Evolutionary conservation across 1,139 yeast genomes (phyloP).

Genomic region (Pichia sp.): DNA sequence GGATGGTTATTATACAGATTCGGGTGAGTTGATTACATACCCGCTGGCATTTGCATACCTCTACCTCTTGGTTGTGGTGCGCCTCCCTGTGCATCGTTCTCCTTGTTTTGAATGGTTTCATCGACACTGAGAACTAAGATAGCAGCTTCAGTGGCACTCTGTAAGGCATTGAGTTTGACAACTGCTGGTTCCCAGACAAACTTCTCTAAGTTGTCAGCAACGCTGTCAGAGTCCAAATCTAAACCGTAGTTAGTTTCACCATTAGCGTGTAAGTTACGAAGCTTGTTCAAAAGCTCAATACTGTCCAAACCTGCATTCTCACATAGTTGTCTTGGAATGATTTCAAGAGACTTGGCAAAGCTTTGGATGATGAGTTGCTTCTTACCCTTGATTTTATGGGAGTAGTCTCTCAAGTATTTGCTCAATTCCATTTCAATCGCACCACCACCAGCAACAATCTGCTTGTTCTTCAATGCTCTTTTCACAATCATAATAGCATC

Average conservation of each 20-base stretch:
- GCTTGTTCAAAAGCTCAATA: conserved; percentile 79
- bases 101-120: conserved; percentile 87
- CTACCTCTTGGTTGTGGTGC: conserved; percentile 63
- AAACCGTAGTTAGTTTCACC: conserved; percentile 92
- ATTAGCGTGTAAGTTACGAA: conserved; percentile 90
- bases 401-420: conserved; percentile 76
- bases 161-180: conserved; percentile 89
- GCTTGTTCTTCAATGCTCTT: conserved; percentile 81
- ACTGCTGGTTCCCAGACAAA: conserved; percentile 98
- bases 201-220: conserved; percentile 76
- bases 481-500: conserved; percentile 99
- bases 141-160: conserved; percentile 97
- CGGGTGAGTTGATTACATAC: too few species aligned
- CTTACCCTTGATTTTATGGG: conserved; percentile 88
- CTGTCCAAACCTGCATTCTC: conserved; percentile 98
- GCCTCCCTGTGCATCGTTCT: conserved; percentile 30
- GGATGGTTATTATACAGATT: too few species aligned
- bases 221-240: conserved; percentile 77
- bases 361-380: conserved; percentile 90
- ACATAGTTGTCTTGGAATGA: conserved; percentile 94
- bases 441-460: conserved; percentile 97
- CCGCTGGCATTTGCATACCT: conserved; percentile 30
- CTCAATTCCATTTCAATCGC: conserved; percentile 98
- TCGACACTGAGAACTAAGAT: conserved; percentile 86
- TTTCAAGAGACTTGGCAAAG: conserved; percentile 89